Percentiles rank a stretch among this genome's conserved stretches.
Evolutionary conservation across 1,284 basidiomycete genomes (phyloP).

Genomic region (Ustilago bromivora): DNA sequence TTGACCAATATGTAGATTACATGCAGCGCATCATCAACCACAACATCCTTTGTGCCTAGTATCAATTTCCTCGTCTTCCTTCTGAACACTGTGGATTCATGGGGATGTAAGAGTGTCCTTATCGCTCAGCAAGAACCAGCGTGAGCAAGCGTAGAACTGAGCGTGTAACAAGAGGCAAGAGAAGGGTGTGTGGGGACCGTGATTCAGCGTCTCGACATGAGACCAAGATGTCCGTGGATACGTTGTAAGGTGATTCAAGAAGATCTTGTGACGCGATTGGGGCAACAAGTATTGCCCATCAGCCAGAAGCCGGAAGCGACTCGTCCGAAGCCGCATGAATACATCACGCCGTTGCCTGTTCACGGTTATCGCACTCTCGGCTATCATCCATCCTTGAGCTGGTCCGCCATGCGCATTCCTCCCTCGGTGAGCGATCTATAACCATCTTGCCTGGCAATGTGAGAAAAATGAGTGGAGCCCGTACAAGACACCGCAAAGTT

Average conservation of each 20-base stretch:
- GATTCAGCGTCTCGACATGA: not conserved
- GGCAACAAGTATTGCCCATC: not conserved
- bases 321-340: slow-evolving; percentile 27
- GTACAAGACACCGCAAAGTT: not conserved
- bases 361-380: not conserved
- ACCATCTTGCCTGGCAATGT: not conserved
- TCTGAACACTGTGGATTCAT: not conserved
- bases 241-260: not conserved
- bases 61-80: not conserved
- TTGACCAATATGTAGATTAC: slow-evolving; percentile 36
- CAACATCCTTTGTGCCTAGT: slow-evolving; percentile 17
- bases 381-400: not conserved
- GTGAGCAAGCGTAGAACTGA: too few species aligned
- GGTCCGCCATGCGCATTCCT: not conserved
- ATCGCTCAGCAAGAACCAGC: not conserved
- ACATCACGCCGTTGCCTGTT: not conserved
- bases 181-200: not conserved
- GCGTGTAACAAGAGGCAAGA: not conserved
- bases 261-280: slow-evolving; percentile 4
- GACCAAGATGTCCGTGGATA: not conserved
- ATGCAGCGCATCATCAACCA: slow-evolving; percentile 30
- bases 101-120: not conserved
- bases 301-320: slow-evolving; percentile 14
- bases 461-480: not conserved
- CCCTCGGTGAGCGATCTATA: not conserved